phyloP scores from a whole-genome alignment of 345 rosid genomes.

The Turnera subulata region DNA sequence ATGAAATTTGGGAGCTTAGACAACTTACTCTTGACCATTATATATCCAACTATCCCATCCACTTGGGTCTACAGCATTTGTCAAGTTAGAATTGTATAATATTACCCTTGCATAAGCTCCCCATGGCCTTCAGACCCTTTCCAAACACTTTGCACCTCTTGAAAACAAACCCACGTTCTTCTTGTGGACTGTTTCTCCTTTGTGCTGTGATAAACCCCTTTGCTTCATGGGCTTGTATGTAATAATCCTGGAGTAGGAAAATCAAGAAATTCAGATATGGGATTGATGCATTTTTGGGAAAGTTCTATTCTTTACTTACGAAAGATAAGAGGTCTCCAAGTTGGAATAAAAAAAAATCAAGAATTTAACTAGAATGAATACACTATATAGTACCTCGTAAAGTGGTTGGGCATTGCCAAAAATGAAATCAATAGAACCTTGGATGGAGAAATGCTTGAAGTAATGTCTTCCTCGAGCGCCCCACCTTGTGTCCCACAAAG shows the following conservation, averaged over 20 bases:
- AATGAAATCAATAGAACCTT: slow-evolving; percentile 85
- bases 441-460: slow-evolving; percentile 53
- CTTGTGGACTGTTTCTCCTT: slow-evolving; percentile 35
- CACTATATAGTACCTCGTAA: slow-evolving; percentile 48
- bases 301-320: too few relatives aligned
- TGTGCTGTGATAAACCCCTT: slow-evolving; percentile 70
- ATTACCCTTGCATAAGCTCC: slow-evolving; percentile 46
- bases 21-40: slow-evolving; percentile 33
- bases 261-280: too few relatives aligned
- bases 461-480: slow-evolving; percentile 67
- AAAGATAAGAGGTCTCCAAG: too few relatives aligned
- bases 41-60: slow-evolving; percentile 53
- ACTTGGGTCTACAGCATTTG: slow-evolving; percentile 22
- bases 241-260: slow-evolving; percentile 44
- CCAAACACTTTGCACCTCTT: slow-evolving; percentile 43
- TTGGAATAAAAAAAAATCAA: too few relatives aligned
- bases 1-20: not conserved
- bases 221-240: slow-evolving; percentile 41
- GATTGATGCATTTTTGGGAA: too few relatives aligned
- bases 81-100: slow-evolving; percentile 34
- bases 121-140: slow-evolving; percentile 56
- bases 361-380: too few relatives aligned
- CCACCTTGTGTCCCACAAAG: slow-evolving; percentile 78
- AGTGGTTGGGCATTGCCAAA: slow-evolving; percentile 73
- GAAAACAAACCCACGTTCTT: slow-evolving; percentile 52